Evolutionary conservation across 2,329 filamentous ascomycete genomes (phyloP), one percentile per base, ranked within the genome.

Genomic region (Sclerotinia sclerotiorum): DNA sequence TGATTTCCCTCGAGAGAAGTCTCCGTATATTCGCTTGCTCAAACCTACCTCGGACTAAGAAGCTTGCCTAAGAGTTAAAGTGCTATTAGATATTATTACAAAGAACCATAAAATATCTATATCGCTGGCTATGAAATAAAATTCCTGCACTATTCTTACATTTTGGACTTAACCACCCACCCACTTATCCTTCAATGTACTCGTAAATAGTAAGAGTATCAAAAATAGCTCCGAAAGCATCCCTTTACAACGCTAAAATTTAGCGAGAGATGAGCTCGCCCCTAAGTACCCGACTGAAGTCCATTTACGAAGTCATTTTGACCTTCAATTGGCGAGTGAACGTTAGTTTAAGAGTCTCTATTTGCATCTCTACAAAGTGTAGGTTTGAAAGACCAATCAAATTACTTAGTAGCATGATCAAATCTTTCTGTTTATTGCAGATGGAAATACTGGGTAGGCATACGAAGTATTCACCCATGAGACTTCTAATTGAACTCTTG

Each of bases 141-240:
- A 73, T 74, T 81, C 69, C n/a, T 35, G 13, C 42, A 69, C 24
- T 42, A 65, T 58, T 29, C 69, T 71, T 3, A 80, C 79, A 1
- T 79, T 80, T 60, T 21, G 82, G 73, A 44, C 79, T 75, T 69
- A 82, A 79, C 35, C 83, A n/a, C 80, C 81, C 78, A 21, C 79
- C 72, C 1, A 84, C 77, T 15, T 83, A 46, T 75, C 77, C 49
- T 80, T 78, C 17, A 83, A 72, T 58, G n/a, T n/a, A n/a, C n/a
- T n/a, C n/a, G 81, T 81, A 0, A 76, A 74, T 1, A 77, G 79
- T 61, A 76, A 81, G 29, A 82, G 81, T 80, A 60, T 74, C 4
- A 76, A 74, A 69, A 77, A 81, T 27, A 88, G 91, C 68, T 84
- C 84, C 68, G 85, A 87, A 68, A 87, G 85, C 70, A 86, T 77